Percentiles rank a stretch among this genome's conserved stretches.
Evolutionary conservation across 805 yeast species (phyloP).

Genomic region (Grigorovia transvaalensis): DNA sequence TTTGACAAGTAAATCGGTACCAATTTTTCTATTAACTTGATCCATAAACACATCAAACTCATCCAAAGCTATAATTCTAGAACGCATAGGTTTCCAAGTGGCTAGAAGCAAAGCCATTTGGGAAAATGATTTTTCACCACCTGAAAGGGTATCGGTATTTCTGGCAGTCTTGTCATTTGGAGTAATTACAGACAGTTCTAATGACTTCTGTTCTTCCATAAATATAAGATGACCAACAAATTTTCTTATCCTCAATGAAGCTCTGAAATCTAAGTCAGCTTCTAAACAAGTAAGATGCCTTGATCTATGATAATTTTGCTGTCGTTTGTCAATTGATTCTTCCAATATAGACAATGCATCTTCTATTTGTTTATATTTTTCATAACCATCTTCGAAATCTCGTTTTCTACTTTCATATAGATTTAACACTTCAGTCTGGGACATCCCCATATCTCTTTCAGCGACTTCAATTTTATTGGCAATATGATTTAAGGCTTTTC

Average conservation of each 20-base stretch:
- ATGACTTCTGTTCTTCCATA: slow-evolving; percentile 40
- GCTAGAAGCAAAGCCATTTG: slow-evolving; percentile 82
- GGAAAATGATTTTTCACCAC: slow-evolving; percentile 93
- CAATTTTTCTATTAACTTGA: slow-evolving; percentile 72
- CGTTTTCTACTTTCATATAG: slow-evolving; percentile 37
- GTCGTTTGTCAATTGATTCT: slow-evolving; percentile 35
- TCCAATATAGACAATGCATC: slow-evolving; percentile 24
- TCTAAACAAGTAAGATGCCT: slow-evolving; percentile 34
- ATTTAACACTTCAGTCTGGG: slow-evolving; percentile 44
- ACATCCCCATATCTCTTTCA: slow-evolving; percentile 43
- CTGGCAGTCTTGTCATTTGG: slow-evolving; percentile 48
- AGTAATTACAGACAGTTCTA: slow-evolving; percentile 53
- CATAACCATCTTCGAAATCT: slow-evolving; percentile 34
- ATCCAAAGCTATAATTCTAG: slow-evolving; percentile 80
- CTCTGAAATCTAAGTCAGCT: slow-evolving; percentile 47
- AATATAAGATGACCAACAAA: slow-evolving; percentile 65
- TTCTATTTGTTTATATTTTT: slow-evolving; percentile 30
- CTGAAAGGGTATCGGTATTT: slow-evolving; percentile 76
- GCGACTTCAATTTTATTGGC: slow-evolving; percentile 40
- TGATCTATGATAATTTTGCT: slow-evolving; percentile 33
- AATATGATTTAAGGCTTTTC: slow-evolving; percentile 37
- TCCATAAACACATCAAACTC: slow-evolving; percentile 99
- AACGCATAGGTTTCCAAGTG: slow-evolving; percentile 88
- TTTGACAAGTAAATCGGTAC: slow-evolving; percentile 61
- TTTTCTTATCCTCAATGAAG: slow-evolving; percentile 53